Evolutionary conservation across 1,284 basidiomycete species (phyloP), one percentile per base, ranked within the genome.

Genomic region (Microbotryum lychnidis-dioicae): DNA sequence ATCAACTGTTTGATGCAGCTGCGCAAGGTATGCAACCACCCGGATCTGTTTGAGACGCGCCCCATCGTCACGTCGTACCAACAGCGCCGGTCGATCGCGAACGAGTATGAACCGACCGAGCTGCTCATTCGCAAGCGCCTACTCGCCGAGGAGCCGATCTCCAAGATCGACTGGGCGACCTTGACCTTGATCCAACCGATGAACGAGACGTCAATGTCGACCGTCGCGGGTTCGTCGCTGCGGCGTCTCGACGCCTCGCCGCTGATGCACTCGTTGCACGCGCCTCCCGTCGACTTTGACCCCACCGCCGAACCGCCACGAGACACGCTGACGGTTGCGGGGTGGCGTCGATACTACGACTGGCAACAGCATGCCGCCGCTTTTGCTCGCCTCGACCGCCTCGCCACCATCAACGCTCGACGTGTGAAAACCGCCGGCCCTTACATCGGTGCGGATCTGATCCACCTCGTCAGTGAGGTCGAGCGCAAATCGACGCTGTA

Each of bases 1-100:
- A 91, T 93, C 76, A 97, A 97, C 74, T 89, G 94, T 63, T 81
- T 97, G 62, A 97, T 97, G 93, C 94, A 97, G 74, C 80, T 96
- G 18, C 87, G 88, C 71, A 87, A 93, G 83, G 72, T 72, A 21
- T 67, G 67, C 64, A 71, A 72, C 60, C 70, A 69, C 73, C 93
- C 93, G 0, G 89, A 97, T 73, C 79, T 97, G 25, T 97, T 97
- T 75, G 94, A 97, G 76, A 88, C 94, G 21, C 83, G 93, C 49
- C 91, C 91, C 0, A 90, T 97, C 69, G 83, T 90, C 50, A 97
- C 93, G 1, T 91, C 90, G 8, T 94, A 97, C 74, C 85, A 87
- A 0, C 90, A 92, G 86, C 77, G 81, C 45, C 82, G 84, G 33
- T 88, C 89, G 25, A 89, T 87, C 5, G 79, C 87, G 23, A 84